These are phyloP conservation scores for Hordeum pubiflorum DNA, from an alignment of 202 grass and related monocot species.

Conservation along the genomic window DNA sequence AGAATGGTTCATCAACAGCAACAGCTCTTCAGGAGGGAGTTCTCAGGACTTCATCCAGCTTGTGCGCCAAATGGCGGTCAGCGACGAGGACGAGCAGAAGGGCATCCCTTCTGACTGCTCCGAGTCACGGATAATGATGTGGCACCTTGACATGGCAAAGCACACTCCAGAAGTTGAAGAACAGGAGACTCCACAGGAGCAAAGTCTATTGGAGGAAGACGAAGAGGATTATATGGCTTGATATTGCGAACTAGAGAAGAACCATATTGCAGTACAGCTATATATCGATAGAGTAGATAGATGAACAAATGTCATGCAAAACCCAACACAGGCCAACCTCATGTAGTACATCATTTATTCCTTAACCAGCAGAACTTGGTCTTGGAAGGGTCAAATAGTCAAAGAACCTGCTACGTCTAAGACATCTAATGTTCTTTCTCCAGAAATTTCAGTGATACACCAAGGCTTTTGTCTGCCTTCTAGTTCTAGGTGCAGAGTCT, in stretches of 20 bases:
- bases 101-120: constrained; percentile 42
- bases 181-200: neutral
- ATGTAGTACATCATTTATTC: constrained; percentile 22
- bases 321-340: neutral
- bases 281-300: neutral
- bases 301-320: neutral
- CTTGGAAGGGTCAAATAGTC: neutral
- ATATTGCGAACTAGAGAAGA: neutral
- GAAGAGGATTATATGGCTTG: constrained; percentile 1
- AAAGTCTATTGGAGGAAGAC: neutral
- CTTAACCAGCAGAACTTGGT: neutral
- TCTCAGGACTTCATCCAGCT: constrained; percentile 49
- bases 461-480: constrained; percentile 12
- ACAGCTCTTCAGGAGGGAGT: constrained; percentile 26
- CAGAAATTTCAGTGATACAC: neutral
- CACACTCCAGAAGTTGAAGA: constrained; percentile 1
- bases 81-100: constrained; percentile 12
- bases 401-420: neutral
- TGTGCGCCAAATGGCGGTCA: constrained; percentile 19
- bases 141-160: constrained; percentile 53
- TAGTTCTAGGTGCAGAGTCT: constrained; percentile 8
- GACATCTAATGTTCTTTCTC: neutral
- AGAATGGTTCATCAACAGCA: constrained; percentile 14
- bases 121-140: constrained; percentile 38
- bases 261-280: neutral